Percentiles rank a stretch among this genome's conserved stretches.
These are phyloP conservation scores for Juglanconis oblonga DNA, from an alignment of 2,329 filamentous ascomycete species.

Conservation along the genomic window DNA sequence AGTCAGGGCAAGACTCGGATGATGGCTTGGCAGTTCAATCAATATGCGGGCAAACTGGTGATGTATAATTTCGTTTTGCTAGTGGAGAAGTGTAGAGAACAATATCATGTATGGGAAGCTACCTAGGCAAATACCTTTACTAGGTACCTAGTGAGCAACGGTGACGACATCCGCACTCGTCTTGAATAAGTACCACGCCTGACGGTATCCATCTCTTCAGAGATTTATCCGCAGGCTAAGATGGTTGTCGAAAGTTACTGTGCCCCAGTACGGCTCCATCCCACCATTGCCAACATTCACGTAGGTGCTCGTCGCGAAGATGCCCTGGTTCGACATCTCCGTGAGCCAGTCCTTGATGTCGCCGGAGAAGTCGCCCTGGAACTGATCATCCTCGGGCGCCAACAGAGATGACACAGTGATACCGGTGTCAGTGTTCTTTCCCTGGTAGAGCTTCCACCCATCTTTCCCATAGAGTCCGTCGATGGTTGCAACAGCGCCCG, in stretches of 20 bases:
- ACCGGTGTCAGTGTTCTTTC: conserved; percentile 37
- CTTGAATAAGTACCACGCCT: too few relatives aligned
- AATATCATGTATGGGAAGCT: too few relatives aligned
- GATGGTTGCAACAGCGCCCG: conserved; percentile 32
- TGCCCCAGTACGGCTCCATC: conserved; percentile 24
- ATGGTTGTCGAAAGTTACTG: conserved; percentile 23
- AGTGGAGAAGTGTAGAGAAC: too few relatives aligned
- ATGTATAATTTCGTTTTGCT: too few relatives aligned
- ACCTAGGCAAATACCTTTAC: too few relatives aligned
- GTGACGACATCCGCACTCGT: too few relatives aligned
- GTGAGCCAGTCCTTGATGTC: conserved; percentile 41
- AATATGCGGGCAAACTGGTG: too few relatives aligned
- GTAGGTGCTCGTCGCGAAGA: conserved; percentile 34
- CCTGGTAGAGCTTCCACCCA: conserved; percentile 40
- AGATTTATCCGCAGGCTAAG: conserved; percentile 23
- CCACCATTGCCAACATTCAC: conserved; percentile 43
- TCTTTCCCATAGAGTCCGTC: conserved; percentile 33
- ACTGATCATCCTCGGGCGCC: conserved; percentile 31
- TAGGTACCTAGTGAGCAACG: too few relatives aligned
- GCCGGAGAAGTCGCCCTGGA: conserved; percentile 33
- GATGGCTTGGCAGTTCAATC: too few relatives aligned
- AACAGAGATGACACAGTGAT: conserved; percentile 39
- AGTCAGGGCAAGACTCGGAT: too few relatives aligned
- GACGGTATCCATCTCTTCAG: neutral
- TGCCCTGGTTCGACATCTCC: conserved; percentile 33